phyloP scores from a whole-genome alignment of 768 basidiomycete species.

The Boletus edulis region DNA sequence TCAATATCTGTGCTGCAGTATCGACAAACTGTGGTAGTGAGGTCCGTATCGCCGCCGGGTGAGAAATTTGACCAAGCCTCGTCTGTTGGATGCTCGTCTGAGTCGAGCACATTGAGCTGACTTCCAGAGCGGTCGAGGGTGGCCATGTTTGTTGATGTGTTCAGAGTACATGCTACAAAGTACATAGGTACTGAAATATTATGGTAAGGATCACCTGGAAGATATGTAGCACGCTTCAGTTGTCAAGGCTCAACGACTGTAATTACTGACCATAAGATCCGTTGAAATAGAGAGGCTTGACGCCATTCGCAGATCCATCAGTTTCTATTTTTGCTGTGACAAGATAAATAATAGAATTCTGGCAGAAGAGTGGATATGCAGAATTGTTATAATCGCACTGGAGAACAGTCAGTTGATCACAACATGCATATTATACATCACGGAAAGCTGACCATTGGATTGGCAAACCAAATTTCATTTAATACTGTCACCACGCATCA shows the following conservation, averaged over 20 bases:
- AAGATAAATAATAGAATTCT: background rate
- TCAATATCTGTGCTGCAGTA: background rate
- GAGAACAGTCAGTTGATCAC: background rate
- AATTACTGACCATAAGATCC: background rate
- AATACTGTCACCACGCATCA: background rate
- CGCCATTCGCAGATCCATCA: background rate
- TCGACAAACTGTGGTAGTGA: background rate
- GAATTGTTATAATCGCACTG: too few relatives aligned
- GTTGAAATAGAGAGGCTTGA: background rate
- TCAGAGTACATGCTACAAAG: background rate
- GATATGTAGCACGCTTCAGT: background rate
- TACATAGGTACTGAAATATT: background rate
- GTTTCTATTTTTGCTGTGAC: background rate
- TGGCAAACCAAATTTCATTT: background rate
- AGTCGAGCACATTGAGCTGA: background rate
- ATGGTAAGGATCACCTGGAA: background rate
- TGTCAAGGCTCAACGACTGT: background rate
- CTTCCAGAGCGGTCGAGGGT: background rate
- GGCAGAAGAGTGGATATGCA: too few relatives aligned
- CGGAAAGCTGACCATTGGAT: background rate
- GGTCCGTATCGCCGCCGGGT: background rate
- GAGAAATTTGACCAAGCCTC: background rate
- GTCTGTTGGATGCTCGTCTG: background rate
- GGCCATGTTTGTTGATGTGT: background rate
- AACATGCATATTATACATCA: background rate